phyloP scores from a whole-genome alignment of 2,329 filamentous ascomycete genomes.

The Fusarium cicatricum region DNA sequence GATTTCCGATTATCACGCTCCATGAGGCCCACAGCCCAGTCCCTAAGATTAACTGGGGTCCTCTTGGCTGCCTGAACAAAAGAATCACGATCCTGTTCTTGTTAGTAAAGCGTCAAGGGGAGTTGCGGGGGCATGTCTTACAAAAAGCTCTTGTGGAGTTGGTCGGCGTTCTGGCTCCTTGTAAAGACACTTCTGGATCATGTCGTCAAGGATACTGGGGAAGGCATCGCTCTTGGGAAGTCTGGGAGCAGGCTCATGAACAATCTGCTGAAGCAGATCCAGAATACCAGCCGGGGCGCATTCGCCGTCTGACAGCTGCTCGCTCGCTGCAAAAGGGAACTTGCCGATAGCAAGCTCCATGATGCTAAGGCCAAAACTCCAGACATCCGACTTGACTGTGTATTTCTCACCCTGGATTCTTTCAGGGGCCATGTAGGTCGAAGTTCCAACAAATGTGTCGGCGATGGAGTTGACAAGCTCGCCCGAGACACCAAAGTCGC shows the following conservation, averaged over 20 bases:
- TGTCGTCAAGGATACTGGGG: slow-evolving; percentile 91
- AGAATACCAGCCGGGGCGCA: slow-evolving; percentile 92
- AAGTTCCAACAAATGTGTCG: slow-evolving; percentile 97
- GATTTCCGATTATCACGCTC: slow-evolving; percentile 96
- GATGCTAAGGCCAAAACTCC: slow-evolving; percentile 93
- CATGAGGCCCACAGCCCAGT: slow-evolving; percentile 94
- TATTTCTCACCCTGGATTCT: slow-evolving; percentile 97
- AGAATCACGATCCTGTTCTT: slow-evolving; percentile 81
- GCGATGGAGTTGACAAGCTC: slow-evolving; percentile 98
- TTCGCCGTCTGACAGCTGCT: slow-evolving; percentile 75
- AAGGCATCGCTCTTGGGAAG: slow-evolving; percentile 98
- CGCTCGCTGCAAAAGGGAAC: slow-evolving; percentile 87
- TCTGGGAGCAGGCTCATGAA: slow-evolving; percentile 92
- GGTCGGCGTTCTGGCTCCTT: slow-evolving; percentile 90
- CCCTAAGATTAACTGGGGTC: slow-evolving; percentile 90
- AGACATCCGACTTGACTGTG: slow-evolving; percentile 97
- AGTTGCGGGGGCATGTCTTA: slow-evolving; percentile 56
- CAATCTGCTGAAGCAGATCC: slow-evolving; percentile 95
- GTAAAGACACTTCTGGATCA: slow-evolving; percentile 94
- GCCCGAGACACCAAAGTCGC: slow-evolving; percentile 98
- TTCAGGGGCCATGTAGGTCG: slow-evolving; percentile 99
- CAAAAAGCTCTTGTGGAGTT: slow-evolving; percentile 91
- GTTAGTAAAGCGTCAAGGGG: slow-evolving; percentile 20
- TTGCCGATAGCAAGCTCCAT: slow-evolving; percentile 99
- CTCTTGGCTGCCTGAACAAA: slow-evolving; percentile 97